Evolutionary conservation across 2,329 filamentous ascomycete species (phyloP), one percentile per base, ranked within the genome.

Genomic region (Zymoseptoria brevis): DNA sequence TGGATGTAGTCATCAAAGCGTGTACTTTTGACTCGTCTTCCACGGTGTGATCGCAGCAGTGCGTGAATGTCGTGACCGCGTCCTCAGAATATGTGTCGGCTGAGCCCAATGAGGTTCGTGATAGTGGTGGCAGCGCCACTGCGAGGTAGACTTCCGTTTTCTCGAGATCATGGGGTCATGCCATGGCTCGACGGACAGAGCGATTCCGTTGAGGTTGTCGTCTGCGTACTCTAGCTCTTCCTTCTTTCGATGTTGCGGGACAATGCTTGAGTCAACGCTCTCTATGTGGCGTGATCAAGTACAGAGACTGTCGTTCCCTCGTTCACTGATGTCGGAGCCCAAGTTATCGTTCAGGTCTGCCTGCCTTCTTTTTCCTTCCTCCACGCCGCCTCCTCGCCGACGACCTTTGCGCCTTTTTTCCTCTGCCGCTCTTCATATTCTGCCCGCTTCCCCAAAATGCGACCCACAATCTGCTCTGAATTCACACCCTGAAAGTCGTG

Each of bases 371-470:
- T 63, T 59, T 66, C 57, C 55, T 67, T 65, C 64, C 16, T 26
- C 50, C 22, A 22, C 50, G 50, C 50, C 24, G 73, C 77, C 60
- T 78, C 84, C 74, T 97, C 94, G 0, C 84, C 83, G 53, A 86
- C 81, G 0, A 87, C 87, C 78, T 99, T 99, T 65, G 90, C 83
- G 9, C 92, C 88, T 79, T 99, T 99, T 66, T 87, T 86, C 56
- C 89, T 81, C 78, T 99, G 94, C 61, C 94, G 81, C 68, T 90
- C 94, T 77, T 97, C 93, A 74, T 96, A 99, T 71, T 90, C 82
- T 60, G 87, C 87, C 35, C 92, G 82, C 69, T 90, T 92, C 74
- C 86, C 88, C 80, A 97, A 80, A 71, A 99, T 99, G 30, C 94
- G 81, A 66, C 88, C 84, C 53, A 99, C 92, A 67, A 99, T 97